Percentiles rank a stretch among this genome's conserved stretches.
These are phyloP conservation scores for Luvunga scandens DNA, from an alignment of 345 rosid genomes.

Conservation along the genomic window DNA sequence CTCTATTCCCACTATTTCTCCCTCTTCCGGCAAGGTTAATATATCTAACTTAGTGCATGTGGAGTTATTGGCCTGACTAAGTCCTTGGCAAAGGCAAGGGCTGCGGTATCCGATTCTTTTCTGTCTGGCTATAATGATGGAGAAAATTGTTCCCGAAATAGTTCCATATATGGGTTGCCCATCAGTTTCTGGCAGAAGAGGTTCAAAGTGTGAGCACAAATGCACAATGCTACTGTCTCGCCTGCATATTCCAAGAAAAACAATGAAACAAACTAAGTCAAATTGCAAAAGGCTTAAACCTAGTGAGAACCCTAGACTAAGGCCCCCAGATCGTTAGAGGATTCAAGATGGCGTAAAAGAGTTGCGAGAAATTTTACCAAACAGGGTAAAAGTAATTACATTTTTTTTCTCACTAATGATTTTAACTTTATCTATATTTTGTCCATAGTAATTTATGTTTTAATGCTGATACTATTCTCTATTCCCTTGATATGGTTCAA, in stretches of 20 bases:
- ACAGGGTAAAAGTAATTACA: conserved; percentile 74
- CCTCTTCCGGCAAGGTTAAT: conserved; percentile 22
- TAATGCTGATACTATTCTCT: conserved; percentile 9
- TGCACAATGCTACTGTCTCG: no score
- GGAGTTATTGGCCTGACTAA: conserved; percentile 36
- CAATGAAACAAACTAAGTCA: conserved; percentile 50
- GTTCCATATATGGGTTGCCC: conserved; percentile 66
- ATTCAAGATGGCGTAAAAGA: conserved; percentile 99
- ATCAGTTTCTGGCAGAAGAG: conserved; percentile 73
- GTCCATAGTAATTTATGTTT: neutral
- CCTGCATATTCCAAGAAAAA: conserved; percentile 66
- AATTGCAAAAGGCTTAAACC: conserved; percentile 83
- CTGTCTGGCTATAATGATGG: conserved; percentile 35
- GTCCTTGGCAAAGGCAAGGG: conserved; percentile 35
- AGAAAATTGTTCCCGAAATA: conserved; percentile 44
- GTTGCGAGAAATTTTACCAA: conserved; percentile 93
- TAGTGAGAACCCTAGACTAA: conserved; percentile 90
- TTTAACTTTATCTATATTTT: neutral
- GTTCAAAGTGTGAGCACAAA: conserved; percentile 50
- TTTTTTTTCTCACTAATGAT: conserved; percentile 2
- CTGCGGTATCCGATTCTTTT: conserved; percentile 37
- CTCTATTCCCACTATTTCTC: conserved; percentile 48
- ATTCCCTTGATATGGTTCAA: neutral
- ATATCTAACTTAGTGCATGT: conserved; percentile 21
- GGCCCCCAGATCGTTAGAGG: conserved; percentile 99